Conservation (phyloP, 2,329 filamentous ascomycete species). For the Aspergillus sojae region DNA sequence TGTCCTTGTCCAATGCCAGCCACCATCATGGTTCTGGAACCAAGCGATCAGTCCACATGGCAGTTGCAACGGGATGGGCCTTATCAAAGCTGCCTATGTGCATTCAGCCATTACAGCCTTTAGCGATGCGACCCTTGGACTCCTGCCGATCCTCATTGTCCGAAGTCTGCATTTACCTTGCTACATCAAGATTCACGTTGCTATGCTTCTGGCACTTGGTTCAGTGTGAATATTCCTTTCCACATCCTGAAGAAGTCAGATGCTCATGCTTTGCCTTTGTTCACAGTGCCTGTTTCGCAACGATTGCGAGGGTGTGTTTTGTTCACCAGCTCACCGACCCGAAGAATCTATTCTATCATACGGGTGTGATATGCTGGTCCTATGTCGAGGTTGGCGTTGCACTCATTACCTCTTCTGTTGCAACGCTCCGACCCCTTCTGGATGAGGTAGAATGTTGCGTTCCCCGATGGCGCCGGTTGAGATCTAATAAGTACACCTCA, state of each 20-base stretch:
- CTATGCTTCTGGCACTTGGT: constrained; percentile 2
- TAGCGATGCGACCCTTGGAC: not conserved
- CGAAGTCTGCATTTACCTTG: constrained; percentile 1
- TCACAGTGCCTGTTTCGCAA: constrained; percentile 1
- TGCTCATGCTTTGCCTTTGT: not conserved
- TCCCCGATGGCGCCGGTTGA: not conserved
- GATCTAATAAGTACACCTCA: not conserved
- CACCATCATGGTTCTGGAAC: constrained; percentile 6
- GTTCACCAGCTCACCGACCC: constrained; percentile 7
- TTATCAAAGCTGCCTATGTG: constrained; percentile 3
- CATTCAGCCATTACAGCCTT: constrained; percentile 6
- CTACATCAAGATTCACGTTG: not conserved
- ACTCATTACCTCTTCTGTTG: constrained; percentile 4
- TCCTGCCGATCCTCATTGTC: constrained; percentile 6
- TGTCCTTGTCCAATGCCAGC: constrained; percentile 3
- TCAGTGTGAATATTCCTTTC: not conserved
- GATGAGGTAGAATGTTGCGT: not conserved
- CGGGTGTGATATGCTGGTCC: constrained; percentile 1
- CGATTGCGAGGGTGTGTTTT: not conserved
- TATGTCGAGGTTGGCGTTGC: constrained; percentile 5
- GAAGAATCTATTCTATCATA: constrained; percentile 7
- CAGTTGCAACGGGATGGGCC: not conserved
- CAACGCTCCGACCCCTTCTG: constrained; percentile 6
- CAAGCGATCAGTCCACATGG: not conserved
- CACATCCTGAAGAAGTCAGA: not conserved